A percentile compares a stretch with the other conserved stretches of the same genome.
phyloP scores from a whole-genome alignment of 73 alveolate species.

The Paramecium tetraurelia region DNA sequence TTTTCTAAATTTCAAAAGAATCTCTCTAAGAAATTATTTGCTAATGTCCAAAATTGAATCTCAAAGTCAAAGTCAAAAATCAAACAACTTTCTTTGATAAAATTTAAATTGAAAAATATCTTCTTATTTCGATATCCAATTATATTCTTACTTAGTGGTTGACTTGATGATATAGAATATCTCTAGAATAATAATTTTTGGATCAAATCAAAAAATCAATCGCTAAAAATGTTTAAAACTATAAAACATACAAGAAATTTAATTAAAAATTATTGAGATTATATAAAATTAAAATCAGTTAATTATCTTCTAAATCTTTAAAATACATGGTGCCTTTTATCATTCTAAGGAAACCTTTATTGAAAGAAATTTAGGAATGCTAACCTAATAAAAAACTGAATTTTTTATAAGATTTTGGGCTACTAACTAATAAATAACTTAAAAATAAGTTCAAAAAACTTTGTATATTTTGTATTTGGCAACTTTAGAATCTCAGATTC shows the following conservation, averaged over 20 bases:
- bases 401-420: neutral
- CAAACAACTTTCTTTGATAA: neutral
- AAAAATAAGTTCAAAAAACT: too few relatives aligned
- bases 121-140: neutral
- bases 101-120: neutral
- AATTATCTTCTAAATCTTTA: neutral
- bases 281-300: neutral
- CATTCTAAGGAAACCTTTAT: neutral
- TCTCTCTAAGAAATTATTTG: neutral
- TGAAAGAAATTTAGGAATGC: neutral
- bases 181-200: neutral
- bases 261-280: neutral
- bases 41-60: neutral
- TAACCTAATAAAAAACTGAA: neutral
- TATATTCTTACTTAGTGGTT: neutral
- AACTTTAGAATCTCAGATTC: neutral
- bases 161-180: neutral
- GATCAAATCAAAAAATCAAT: neutral
- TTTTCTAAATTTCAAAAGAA: neutral
- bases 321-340: neutral
- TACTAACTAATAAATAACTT: neutral
- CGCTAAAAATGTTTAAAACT: neutral
- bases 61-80: neutral
- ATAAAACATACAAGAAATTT: neutral
- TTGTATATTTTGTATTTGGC: too few relatives aligned